Base-by-base conservation (phyloP, 1,284 basidiomycete species). In the Coniferiporia sulphurascens region DNA sequence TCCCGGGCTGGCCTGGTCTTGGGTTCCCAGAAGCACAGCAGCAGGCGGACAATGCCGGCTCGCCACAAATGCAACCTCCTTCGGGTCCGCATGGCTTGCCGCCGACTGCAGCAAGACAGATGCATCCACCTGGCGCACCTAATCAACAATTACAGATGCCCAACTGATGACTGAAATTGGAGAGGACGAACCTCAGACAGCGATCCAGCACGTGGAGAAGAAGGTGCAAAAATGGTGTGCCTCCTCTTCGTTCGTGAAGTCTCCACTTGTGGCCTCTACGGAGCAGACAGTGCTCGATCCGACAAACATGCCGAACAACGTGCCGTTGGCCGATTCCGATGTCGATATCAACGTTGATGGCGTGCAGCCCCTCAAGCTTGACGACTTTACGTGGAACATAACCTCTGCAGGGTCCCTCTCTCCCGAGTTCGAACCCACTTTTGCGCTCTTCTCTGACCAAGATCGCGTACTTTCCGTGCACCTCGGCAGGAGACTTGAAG, bases 361-460 rank as follows among this genome's bases (percentile, higher is more conserved):
- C 13, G 73, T 73, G 49, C 65, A 65, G 12, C 73, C 71, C 52
- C 72, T 88, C 53, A 79, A 86, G 62, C 70, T 86, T 17, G 82
- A 83, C 48, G 86, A 89, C 63, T 90, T 81, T 66, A 69, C 77
- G 9, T 90, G 87, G 85, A 87, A 86, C 5, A 76, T 83, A 27
- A 85, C 85, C 6, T 89, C 87, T 8, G 72, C 72, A 3, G 86
- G 87, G 10, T 86, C 87, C 34, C 73, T 72, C 8, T 64, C 63
- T 9, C 55, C 52, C 32, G 43, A 56, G 7, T 62, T 58, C 19
- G 51, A 51, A 22, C 53, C 51, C 38, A 32, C 55, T 45, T 63
- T 61, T 49, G 46, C 60, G 19, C 68, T 71, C 22, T 78, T 79
- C 58, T 59, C 68, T 17, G 74, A 74, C 2, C 73, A 71, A 68